Percentiles rank a stretch among this genome's conserved stretches.
Conservation (phyloP, 805 yeast species). For the Saturnispora silvae region DNA sequence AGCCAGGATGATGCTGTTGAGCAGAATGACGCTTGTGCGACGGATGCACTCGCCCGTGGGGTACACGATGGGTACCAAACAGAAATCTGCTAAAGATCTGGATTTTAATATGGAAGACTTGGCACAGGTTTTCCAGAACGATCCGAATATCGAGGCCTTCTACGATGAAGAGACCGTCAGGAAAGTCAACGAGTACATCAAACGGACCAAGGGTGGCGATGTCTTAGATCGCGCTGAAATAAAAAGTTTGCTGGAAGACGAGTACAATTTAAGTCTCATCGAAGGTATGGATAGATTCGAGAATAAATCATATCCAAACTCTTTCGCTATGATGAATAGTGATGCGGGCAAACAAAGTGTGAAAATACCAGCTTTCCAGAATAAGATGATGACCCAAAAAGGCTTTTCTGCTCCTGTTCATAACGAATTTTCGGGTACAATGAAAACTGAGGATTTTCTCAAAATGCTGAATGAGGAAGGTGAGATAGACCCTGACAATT, state of each 20-base stretch:
- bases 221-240: background rate
- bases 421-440: constrained; percentile 9
- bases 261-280: constrained; percentile 15
- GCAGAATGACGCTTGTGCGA: too few relatives aligned
- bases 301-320: background rate
- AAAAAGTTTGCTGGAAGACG: constrained; percentile 9
- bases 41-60: constrained; percentile 7
- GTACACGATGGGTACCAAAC: background rate
- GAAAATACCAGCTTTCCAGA: too few relatives aligned
- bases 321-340: background rate
- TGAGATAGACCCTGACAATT: background rate
- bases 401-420: too few relatives aligned
- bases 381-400: too few relatives aligned
- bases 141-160: constrained; percentile 23
- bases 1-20: too few relatives aligned
- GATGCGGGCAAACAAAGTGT: background rate
- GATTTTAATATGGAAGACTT: constrained; percentile 6
- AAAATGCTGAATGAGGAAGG: constrained; percentile 11
- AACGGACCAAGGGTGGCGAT: background rate
- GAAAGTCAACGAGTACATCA: background rate
- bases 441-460: constrained; percentile 17
- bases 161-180: constrained; percentile 11
- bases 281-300: constrained; percentile 4
- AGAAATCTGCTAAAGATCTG: background rate
- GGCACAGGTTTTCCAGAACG: constrained; percentile 18